A percentile compares a stretch with the other conserved stretches of the same genome.
Conservation (phyloP, 1,139 yeast species). For the Yamadazyma atmosphaerica region DNA sequence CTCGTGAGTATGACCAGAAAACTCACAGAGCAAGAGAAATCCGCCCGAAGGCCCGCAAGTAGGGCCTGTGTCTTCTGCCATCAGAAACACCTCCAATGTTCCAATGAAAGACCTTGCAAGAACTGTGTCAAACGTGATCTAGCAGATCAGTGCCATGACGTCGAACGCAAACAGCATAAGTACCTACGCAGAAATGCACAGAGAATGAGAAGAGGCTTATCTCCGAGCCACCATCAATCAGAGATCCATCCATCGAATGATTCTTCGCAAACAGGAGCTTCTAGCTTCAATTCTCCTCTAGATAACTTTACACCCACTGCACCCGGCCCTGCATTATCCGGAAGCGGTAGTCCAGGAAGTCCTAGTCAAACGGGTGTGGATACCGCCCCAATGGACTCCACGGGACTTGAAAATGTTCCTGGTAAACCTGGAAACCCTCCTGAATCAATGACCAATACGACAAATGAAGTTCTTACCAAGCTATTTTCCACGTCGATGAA, state of each 20-base stretch:
- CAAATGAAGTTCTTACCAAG: conserved; percentile 35
- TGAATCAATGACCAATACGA: conserved; percentile 33
- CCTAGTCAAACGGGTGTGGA: too few species aligned
- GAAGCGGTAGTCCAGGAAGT: too few species aligned
- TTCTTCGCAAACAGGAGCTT: neutral
- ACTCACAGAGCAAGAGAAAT: conserved; percentile 53
- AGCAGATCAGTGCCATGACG: conserved; percentile 56
- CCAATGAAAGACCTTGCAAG: conserved; percentile 61
- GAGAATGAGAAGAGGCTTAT: too few species aligned
- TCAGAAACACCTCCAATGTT: conserved; percentile 68
- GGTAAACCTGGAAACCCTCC: too few species aligned
- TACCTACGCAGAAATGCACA: conserved; percentile 21
- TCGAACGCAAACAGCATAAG: conserved; percentile 57
- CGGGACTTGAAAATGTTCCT: too few species aligned
- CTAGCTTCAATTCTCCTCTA: neutral
- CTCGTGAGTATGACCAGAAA: conserved; percentile 75
- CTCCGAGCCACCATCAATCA: too few species aligned
- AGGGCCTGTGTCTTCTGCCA: conserved; percentile 75
- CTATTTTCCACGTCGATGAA: conserved; percentile 17
- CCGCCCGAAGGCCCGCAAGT: conserved; percentile 57
- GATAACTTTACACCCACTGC: neutral
- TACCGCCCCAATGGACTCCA: too few species aligned
- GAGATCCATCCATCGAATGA: too few species aligned
- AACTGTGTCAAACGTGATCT: conserved; percentile 65
- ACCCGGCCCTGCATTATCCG: too few species aligned